Base-by-base conservation (phyloP, 768 basidiomycete species). In the Xerocomus potaroensis region DNA sequence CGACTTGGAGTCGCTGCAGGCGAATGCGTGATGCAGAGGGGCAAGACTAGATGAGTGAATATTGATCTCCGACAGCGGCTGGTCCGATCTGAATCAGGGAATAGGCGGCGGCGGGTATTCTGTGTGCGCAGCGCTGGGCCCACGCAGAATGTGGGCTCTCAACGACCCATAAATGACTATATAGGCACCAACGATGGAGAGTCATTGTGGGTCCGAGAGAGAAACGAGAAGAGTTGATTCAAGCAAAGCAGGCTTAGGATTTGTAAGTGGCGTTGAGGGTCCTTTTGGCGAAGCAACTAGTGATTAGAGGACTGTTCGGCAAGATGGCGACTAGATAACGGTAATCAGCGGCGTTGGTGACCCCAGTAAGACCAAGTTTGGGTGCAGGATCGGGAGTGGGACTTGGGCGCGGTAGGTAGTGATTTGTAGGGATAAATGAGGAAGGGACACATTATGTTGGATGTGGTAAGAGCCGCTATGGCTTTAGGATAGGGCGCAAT, bases 191-290 rank as follows among this genome's bases (percentile, higher is more conserved):
- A 35, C 19, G 34, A 32, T 6, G 16, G 10, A 11, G 8, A 15
- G 54, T 43, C 3, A 16, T 41, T 35, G 59, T 62, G 47, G 59
- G 57, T 59, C 51, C 53, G 57, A 32, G 56, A 35, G 34, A 47
- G 38, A 26, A 39, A 8, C 10, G 16, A 14, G 19, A 16, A 24
- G 23, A 31, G 30, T 42, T 38, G n/a, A n/a, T 40, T 51, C 36
- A 35, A 27, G 24, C 34, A 35, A 35, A 47, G 30, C 31, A 22
- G 53, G 33, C 12, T 26, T 19, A 43, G 18, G 23, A 21, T 35
- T 27, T 43, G 40, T 32, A 45, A 41, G 58, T 61, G 58, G 58
- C 58, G 58, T 31, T 12, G 43, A 44, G 43, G 26, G 14, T 27
- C 23, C 39, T 24, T 26, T 21, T 51, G 16, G 42, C 47, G 45